Conservation (phyloP, 2,329 filamentous ascomycete genomes). For the Colletotrichum musicola region DNA sequence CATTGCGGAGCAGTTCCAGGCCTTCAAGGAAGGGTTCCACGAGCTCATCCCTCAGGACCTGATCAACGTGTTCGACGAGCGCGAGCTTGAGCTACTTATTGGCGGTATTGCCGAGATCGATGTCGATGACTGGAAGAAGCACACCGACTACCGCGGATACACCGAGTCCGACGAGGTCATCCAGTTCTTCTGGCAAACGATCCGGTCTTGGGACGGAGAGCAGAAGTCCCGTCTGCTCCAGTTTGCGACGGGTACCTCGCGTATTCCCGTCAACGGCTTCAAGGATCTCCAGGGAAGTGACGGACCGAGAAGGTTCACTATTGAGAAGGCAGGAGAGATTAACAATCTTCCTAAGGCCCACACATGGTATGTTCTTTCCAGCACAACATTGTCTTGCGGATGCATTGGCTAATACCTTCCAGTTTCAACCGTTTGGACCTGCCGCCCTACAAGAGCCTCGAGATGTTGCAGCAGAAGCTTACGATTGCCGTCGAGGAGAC, state of each 20-base stretch:
- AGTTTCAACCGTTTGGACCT: conserved; percentile 98
- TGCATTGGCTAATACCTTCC: conserved; percentile 40
- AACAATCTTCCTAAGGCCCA: conserved; percentile 95
- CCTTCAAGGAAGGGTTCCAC: conserved; percentile 97
- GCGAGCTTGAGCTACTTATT: conserved; percentile 94
- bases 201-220: conserved; percentile 96
- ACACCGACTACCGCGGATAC: conserved; percentile 98
- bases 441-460: conserved; percentile 90
- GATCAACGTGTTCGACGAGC: conserved; percentile 98
- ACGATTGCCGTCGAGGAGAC: conserved; percentile 99
- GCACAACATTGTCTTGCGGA: neutral
- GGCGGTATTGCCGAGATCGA: conserved; percentile 99
- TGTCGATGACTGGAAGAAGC: conserved; percentile 99
- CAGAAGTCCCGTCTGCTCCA: conserved; percentile 97
- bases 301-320: conserved; percentile 94
- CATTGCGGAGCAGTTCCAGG: conserved; percentile 97
- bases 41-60: conserved; percentile 96
- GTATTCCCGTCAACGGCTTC: conserved; percentile 99
- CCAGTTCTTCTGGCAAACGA: conserved; percentile 98
- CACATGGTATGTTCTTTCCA: conserved; percentile 80
- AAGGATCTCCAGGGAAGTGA: conserved; percentile 98
- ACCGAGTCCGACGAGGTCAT: conserved; percentile 98
- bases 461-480: conserved; percentile 88
- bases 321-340: conserved; percentile 95
- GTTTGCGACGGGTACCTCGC: conserved; percentile 96